These are phyloP conservation scores for Diaporthe ilicicola DNA, from an alignment of 2,329 filamentous ascomycete species.

Conservation along the genomic window DNA sequence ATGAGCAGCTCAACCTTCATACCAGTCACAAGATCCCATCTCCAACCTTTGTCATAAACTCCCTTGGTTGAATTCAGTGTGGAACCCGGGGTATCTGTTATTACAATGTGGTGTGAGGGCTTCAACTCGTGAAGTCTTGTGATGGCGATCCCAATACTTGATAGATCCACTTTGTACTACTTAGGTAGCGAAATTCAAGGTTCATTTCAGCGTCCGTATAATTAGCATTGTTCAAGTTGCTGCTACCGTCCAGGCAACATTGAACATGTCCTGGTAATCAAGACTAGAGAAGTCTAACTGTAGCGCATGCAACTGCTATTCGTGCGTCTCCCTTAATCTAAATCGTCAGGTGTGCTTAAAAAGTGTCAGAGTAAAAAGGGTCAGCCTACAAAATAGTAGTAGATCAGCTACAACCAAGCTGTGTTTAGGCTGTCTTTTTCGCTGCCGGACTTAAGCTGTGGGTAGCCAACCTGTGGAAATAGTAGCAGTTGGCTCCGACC, in stretches of 20 bases:
- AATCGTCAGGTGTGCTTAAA: neutral
- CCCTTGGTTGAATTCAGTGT: neutral
- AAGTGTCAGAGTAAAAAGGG: neutral
- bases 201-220: neutral
- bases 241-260: neutral
- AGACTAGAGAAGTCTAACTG: neutral
- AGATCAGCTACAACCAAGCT: too few relatives aligned
- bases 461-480: too few relatives aligned
- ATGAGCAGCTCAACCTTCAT: conserved; percentile 1
- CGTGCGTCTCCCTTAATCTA: neutral
- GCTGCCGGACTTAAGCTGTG: too few relatives aligned
- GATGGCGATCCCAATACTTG: neutral
- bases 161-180: neutral
- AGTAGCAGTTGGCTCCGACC: too few relatives aligned
- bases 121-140: neutral
- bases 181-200: neutral
- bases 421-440: neutral
- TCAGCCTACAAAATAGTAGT: neutral
- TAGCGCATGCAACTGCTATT: neutral
- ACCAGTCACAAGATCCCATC: neutral
- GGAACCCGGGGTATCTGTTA: neutral
- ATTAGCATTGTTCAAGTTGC: neutral
- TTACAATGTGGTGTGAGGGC: neutral
- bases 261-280: neutral
- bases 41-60: neutral